Conservation (phyloP, 1,284 basidiomycete species). For the Apiotrichum gracile region DNA sequence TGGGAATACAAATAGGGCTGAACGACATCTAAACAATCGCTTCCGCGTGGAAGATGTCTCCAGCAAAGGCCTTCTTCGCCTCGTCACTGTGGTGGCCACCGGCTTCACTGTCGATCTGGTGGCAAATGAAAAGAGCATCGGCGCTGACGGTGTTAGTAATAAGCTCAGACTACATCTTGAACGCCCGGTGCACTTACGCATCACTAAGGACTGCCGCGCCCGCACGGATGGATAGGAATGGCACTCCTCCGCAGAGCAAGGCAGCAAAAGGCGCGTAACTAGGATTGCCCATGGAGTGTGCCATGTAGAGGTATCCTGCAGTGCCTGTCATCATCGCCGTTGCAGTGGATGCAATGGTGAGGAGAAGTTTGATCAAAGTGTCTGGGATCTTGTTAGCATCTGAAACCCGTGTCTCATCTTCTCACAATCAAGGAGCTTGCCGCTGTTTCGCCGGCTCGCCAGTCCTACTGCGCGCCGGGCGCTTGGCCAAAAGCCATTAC, state of each 20-base stretch:
- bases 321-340: conserved; percentile 72
- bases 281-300: conserved; percentile 72
- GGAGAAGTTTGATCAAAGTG: conserved; percentile 61
- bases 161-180: no score
- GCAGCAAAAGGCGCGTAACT: conserved; percentile 70
- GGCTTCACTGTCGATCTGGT: conserved; percentile 74
- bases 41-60: not conserved
- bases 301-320: conserved; percentile 77
- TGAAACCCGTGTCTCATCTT: not conserved
- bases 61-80: conserved; percentile 55
- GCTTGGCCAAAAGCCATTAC: conserved; percentile 72
- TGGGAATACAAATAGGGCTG: not conserved
- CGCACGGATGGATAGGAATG: conserved; percentile 73
- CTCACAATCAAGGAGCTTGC: conserved; percentile 45
- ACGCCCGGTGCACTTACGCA: no score
- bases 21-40: not conserved
- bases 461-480: conserved; percentile 60
- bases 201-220: conserved; percentile 76
- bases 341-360: conserved; percentile 65
- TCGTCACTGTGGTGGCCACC: conserved; percentile 60
- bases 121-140: conserved; percentile 80
- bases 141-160: conserved; percentile 46
- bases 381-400: conserved; percentile 21
- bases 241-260: conserved; percentile 68
- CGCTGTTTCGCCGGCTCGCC: conserved; percentile 39